phyloP scores from a whole-genome alignment of 495 filamentous ascomycete species.

The Haplographium delicatum region DNA sequence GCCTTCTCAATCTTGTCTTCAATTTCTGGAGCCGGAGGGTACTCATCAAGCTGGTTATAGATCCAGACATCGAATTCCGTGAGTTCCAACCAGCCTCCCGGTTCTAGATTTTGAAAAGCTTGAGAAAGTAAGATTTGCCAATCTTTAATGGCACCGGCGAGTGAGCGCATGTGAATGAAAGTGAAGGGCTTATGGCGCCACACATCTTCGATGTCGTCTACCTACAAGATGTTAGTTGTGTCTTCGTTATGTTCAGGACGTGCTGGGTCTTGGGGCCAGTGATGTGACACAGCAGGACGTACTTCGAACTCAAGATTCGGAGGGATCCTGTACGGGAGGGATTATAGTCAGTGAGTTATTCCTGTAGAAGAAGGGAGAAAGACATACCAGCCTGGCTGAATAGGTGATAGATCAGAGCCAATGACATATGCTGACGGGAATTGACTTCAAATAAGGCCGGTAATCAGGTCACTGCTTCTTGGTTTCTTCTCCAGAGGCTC shows the following conservation, averaged over 20 bases:
- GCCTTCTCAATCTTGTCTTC: too few relatives aligned
- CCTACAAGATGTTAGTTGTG: not conserved
- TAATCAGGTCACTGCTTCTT: too few relatives aligned
- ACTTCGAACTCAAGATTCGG: too few relatives aligned
- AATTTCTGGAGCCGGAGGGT: not conserved
- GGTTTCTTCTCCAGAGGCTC: too few relatives aligned
- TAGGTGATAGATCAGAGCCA: not conserved
- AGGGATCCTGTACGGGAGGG: too few relatives aligned
- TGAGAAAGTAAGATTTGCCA: not conserved
- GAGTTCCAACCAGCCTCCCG: not conserved
- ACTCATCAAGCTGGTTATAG: not conserved
- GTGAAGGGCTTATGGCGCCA: not conserved
- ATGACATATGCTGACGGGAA: too few relatives aligned
- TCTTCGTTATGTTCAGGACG: too few relatives aligned
- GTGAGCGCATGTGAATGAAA: not conserved
- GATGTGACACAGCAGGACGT: too few relatives aligned
- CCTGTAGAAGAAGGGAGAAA: too few relatives aligned
- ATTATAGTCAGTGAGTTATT: too few relatives aligned
- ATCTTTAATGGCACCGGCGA: not conserved
- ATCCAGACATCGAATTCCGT: not conserved
- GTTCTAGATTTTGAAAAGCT: not conserved
- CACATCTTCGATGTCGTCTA: not conserved
- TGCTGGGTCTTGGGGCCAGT: too few relatives aligned
- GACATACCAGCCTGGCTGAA: not conserved
- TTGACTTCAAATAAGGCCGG: too few relatives aligned